Evolutionary conservation across 495 filamentous ascomycete genomes (phyloP), one percentile per base, ranked within the genome.

Genomic region (Xylaria grammica): DNA sequence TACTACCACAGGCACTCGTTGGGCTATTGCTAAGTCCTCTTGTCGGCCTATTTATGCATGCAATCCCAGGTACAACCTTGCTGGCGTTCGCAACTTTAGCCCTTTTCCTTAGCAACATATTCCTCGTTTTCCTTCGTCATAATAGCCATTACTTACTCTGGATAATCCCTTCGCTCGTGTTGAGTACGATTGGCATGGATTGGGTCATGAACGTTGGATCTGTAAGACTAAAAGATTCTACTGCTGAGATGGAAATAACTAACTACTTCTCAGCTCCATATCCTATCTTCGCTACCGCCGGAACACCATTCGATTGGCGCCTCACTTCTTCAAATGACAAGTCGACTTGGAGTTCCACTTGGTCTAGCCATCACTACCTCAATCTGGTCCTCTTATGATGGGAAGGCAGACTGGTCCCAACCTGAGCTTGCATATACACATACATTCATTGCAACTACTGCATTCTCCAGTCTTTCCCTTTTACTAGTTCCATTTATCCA

Each of bases 141-240:
- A 70, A 69, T 24, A 69, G 63, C n/a, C 69, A 72, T 46, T 78
- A 78, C 63, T 69, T 75, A 59, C 57, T 60, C 51, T 71, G 74
- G 66, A 69, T 78, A 67, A 76, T 78, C 54, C 74, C 74, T 7
- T 68, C 74, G 6, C 20, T 78, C 19, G 65, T 74, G 61, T 60
- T 78, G 44, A 75, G 74, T 27, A 75, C 74, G 7, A 63, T 78
- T 56, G 75, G 75, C 26, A 75, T 75, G 60, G 75, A 78, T 68
- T 78, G 74, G 67, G 68, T 70, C 65, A 76, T 78, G 65, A 76
- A 76, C 56, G 74, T 78, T 67, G 71, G 74, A 32, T 76, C 73
- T 57, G 75, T 78, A 63, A 63, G 74, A 59, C 50, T 49, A 42
- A 38, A 22, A 4, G 7, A 27, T 1, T 24, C 34, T 55, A 17